A percentile compares a stretch with the other conserved stretches of the same genome.
Evolutionary conservation across 176 grass and related monocot genomes (phyloP).

Genomic region (Poa pratensis): DNA sequence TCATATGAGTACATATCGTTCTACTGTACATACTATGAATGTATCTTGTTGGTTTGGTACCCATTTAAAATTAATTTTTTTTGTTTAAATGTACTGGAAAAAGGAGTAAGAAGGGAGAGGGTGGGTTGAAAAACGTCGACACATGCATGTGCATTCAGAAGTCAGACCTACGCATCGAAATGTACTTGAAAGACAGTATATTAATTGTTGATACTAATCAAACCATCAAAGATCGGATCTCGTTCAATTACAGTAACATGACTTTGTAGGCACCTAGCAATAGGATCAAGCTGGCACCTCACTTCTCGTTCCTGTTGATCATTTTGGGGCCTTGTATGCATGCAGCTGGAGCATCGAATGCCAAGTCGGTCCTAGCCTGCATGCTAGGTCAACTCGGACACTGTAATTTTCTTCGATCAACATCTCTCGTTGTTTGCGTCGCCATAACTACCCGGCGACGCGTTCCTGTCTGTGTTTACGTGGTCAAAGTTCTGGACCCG

Average conservation of each 20-base stretch:
- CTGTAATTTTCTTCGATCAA: background rate
- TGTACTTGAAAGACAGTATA: background rate
- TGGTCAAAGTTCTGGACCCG: background rate
- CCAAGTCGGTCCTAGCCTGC: background rate
- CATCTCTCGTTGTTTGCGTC: background rate
- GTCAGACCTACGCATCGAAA: background rate
- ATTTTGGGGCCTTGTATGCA: background rate
- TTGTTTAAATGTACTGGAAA: too few relatives aligned
- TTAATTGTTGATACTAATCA: background rate
- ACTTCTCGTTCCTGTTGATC: background rate
- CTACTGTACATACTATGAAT: too few relatives aligned
- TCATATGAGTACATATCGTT: too few relatives aligned
- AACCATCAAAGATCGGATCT: background rate
- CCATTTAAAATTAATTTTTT: too few relatives aligned
- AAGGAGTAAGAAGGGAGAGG: too few relatives aligned
- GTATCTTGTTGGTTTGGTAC: too few relatives aligned
- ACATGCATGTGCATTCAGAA: background rate
- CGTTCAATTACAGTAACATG: background rate
- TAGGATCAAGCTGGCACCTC: background rate
- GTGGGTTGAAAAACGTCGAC: too few relatives aligned
- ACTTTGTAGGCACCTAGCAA: background rate
- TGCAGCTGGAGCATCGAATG: background rate
- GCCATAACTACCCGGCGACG: conserved; percentile 25
- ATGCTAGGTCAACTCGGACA: conserved; percentile 23
- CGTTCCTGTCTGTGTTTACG: background rate